phyloP scores from a whole-genome alignment of 108 stramenopile genomes.

The Heterococcus sp. region DNA sequence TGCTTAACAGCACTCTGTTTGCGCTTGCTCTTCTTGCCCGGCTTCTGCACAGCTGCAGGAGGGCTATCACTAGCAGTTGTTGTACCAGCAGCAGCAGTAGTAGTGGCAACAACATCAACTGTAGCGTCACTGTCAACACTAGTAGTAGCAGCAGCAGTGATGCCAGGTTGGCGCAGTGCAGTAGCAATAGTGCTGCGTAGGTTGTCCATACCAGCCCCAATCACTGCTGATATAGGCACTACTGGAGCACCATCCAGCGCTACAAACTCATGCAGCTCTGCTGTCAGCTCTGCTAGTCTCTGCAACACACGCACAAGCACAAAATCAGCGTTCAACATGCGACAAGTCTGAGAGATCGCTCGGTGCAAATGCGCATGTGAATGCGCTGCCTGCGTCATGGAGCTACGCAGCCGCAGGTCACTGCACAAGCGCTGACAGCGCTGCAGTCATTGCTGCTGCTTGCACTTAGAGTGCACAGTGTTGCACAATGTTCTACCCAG shows the following conservation, averaged over 20 bases:
- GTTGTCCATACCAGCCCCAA: constrained; percentile 1
- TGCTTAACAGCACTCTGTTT: neutral
- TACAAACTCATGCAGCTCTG: constrained; percentile 9
- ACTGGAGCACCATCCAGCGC: constrained; percentile 13
- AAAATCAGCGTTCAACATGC: too few species aligned
- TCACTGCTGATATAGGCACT: constrained; percentile 5
- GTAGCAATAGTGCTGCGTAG: neutral
- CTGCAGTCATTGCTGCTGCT: neutral
- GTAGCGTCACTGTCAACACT: constrained; percentile 26
- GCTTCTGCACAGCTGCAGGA: neutral
- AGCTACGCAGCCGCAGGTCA: too few species aligned
- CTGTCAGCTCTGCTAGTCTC: neutral
- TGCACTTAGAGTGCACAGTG: neutral
- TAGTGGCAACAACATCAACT: neutral
- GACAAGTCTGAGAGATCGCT: too few species aligned
- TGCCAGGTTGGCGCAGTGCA: constrained; percentile 2
- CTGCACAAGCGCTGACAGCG: too few species aligned
- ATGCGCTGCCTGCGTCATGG: too few species aligned
- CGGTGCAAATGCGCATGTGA: too few species aligned
- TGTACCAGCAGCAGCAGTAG: neutral
- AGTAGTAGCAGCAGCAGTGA: constrained; percentile 7
- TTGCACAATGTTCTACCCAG: neutral
- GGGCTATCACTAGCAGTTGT: neutral
- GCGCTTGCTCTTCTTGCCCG: neutral
- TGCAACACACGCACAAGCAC: too few species aligned